Conservation (phyloP, 148 eudicot genomes). For the Rhododendron henanense region DNA sequence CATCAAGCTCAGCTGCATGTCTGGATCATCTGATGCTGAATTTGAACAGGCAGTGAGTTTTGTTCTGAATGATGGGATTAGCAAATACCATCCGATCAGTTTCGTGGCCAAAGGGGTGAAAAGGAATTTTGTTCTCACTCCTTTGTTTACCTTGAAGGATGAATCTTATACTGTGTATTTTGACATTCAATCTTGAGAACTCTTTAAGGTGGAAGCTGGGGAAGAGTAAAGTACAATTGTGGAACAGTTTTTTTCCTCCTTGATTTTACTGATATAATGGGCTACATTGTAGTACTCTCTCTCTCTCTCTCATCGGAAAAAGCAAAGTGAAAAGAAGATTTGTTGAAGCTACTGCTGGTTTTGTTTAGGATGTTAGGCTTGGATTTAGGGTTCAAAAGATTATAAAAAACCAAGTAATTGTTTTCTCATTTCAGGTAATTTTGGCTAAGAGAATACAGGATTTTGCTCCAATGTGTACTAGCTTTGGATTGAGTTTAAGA, state of each 20-base stretch:
- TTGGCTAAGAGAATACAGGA: background rate
- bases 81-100: conserved; percentile 64
- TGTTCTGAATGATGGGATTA: conserved; percentile 39
- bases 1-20: conserved; percentile 49
- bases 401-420: background rate
- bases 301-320: background rate
- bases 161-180: conserved; percentile 81
- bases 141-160: conserved; percentile 58
- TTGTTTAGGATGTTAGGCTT: background rate
- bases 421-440: background rate
- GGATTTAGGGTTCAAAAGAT: background rate
- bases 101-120: conserved; percentile 66
- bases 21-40: conserved; percentile 18
- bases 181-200: conserved; percentile 28
- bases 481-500: background rate
- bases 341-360: background rate
- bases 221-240: background rate
- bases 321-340: background rate
- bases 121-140: conserved; percentile 66
- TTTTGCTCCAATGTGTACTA: background rate
- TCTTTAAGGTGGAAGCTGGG: background rate
- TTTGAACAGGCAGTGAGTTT: conserved; percentile 52
- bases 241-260: background rate
- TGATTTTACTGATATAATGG: background rate
- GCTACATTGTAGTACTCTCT: background rate